Percentiles rank a stretch among this genome's conserved stretches.
These are phyloP conservation scores for Cercospora canescens DNA, from an alignment of 2,329 filamentous ascomycete species.

Conservation along the genomic window DNA sequence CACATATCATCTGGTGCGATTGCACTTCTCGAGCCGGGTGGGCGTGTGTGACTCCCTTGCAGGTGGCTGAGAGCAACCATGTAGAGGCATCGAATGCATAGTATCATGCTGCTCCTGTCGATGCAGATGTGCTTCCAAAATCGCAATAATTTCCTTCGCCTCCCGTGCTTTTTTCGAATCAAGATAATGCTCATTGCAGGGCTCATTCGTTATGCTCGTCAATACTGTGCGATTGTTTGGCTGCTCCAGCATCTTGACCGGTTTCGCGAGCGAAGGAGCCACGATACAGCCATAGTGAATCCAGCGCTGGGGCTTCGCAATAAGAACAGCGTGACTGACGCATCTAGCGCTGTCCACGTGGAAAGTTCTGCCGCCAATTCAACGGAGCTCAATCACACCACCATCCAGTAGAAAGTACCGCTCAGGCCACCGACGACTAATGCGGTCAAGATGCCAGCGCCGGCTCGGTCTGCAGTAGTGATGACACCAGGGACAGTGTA, in stretches of 20 bases:
- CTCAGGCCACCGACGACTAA: conserved; percentile 21
- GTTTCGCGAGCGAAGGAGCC: neutral
- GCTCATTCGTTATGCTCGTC: neutral
- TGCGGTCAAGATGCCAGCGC: conserved; percentile 23
- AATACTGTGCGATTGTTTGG: neutral
- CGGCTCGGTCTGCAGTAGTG: conserved; percentile 24
- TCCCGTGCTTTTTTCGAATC: neutral
- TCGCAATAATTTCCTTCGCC: neutral
- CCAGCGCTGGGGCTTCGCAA: neutral
- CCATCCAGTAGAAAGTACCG: conserved; percentile 26
- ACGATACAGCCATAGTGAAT: neutral
- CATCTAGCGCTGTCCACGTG: neutral
- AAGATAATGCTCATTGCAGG: neutral
- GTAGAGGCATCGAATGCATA: no score
- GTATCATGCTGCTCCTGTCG: neutral
- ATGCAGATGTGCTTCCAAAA: neutral
- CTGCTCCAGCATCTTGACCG: neutral
- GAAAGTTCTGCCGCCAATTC: neutral
- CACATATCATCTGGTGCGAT: no score
- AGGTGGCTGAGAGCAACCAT: no score
- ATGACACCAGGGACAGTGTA: conserved; percentile 27
- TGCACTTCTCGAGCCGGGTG: no score
- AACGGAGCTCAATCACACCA: conserved; percentile 2
- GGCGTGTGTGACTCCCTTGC: no score
- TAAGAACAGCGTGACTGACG: neutral